Conservation (phyloP, 352 stramenopile genomes). For the Proteromonas lacertae region DNA sequence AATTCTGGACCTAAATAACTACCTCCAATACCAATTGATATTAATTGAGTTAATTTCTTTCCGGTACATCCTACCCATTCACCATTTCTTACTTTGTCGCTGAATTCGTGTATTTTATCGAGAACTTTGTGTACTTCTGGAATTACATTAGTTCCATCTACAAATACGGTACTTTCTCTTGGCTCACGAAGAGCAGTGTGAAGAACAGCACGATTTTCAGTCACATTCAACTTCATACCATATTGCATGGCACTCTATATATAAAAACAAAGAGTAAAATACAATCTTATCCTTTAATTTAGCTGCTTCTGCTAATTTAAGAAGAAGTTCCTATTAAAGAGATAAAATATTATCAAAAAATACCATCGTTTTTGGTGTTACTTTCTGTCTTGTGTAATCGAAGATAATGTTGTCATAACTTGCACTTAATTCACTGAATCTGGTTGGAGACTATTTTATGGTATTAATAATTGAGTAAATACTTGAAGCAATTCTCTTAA, state of each 20-base stretch:
- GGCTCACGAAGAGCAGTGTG: slow-evolving; percentile 69
- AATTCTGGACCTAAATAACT: slow-evolving; percentile 69
- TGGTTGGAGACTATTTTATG: too few species aligned
- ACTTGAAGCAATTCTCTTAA: slow-evolving; percentile 11
- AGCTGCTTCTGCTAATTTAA: slow-evolving; percentile 23
- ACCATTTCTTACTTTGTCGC: slow-evolving; percentile 25
- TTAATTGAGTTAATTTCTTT: slow-evolving; percentile 62
- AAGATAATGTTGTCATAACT: slow-evolving; percentile 22
- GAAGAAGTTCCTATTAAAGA: slow-evolving; percentile 16
- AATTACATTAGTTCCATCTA: slow-evolving; percentile 75
- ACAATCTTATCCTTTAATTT: slow-evolving; percentile 18
- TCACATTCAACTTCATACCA: slow-evolving; percentile 72
- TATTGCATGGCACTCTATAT: slow-evolving; percentile 35
- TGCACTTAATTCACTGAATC: slow-evolving; percentile 5
- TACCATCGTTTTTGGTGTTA: slow-evolving; percentile 35
- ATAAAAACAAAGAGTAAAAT: slow-evolving; percentile 1
- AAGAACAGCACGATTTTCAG: slow-evolving; percentile 67
- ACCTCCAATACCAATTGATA: slow-evolving; percentile 80
- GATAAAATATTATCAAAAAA: neutral
- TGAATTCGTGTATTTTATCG: slow-evolving; percentile 22
- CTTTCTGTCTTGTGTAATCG: slow-evolving; percentile 41
- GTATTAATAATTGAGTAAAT: slow-evolving; percentile 5
- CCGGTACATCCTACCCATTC: slow-evolving; percentile 42
- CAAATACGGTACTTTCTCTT: slow-evolving; percentile 21
- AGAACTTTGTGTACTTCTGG: slow-evolving; percentile 51